Base-by-base conservation (phyloP, 192 early-diverging fungal species). In the Gamsiella multidivaricata region DNA sequence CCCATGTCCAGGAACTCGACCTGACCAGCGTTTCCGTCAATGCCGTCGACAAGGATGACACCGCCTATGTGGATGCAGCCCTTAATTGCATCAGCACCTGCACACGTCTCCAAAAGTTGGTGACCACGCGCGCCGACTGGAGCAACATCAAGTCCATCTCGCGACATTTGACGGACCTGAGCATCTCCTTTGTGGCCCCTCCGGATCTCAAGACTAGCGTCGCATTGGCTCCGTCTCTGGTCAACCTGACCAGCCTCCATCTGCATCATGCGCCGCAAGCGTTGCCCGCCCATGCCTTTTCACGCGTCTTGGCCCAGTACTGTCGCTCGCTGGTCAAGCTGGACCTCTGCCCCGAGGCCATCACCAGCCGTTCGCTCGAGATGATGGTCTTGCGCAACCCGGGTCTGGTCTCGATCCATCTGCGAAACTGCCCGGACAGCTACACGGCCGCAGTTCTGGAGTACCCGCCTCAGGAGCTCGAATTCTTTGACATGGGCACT, bases 401-500 rank as follows among this genome's bases (percentile, higher is more conserved):
- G 12, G 47, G 60, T 0, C 49, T 78, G 28, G 49, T 59, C 0
- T 78, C 74, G 22, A 78, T 78, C 46, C 36, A 69, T 49, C 39
- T 78, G 20, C 65, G 74, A 18, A 56, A 78, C 54, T 78, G 74
- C 41, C 65, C 74, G 7, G 74, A 78, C 34, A 17, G 9, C 3
- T 69, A 78, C 32, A 64, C 74, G 3, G 28, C 66, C 22, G 74
- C 74, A 0, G 74, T 78, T 2, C 42, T 78, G 45, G 54, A 69
- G 54, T 46, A 78, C 15, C 74, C 74, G 10, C 74, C 74, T 14
- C 65, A 57, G 60, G 58, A 64, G 20, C 74, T 78, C 37, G 66
- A 78, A 36, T 68, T 68, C n/a, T 78, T 78, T 59, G 74, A 78
- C 46, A 78, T 78, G 74, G 74, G 74, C 29, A 64, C 45, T 8